Percentiles rank a stretch among this genome's conserved stretches.
Evolutionary conservation across 1,284 basidiomycete genomes (phyloP).

Genomic region (Cystobasidium slooffiae): DNA sequence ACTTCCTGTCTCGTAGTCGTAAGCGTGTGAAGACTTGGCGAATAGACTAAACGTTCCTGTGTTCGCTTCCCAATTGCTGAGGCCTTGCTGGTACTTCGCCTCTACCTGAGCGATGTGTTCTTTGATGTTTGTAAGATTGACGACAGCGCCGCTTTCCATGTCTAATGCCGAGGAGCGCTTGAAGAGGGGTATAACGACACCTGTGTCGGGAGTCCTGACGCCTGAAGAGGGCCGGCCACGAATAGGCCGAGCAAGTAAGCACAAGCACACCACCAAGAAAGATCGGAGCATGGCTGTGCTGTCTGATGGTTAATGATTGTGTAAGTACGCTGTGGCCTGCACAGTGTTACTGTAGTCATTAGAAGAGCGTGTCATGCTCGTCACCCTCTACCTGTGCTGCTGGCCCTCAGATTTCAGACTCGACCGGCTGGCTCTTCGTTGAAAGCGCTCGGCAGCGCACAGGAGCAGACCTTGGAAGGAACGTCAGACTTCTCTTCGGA

Average conservation of each 20-base stretch:
- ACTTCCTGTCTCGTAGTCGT: not conserved
- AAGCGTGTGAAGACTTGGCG: slow-evolving; percentile 10
- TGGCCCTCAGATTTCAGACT: not conserved
- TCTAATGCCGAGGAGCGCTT: slow-evolving; percentile 7
- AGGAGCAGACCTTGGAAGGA: not conserved
- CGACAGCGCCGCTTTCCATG: not conserved
- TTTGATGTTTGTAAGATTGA: slow-evolving; percentile 18
- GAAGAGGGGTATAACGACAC: slow-evolving; percentile 19
- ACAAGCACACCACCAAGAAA: not conserved
- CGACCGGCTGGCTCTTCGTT: not conserved
- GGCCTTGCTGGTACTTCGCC: slow-evolving; percentile 36
- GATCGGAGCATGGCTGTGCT: not conserved
- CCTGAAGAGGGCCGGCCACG: not conserved
- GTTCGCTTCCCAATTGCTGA: slow-evolving; percentile 36
- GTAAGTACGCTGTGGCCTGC: not conserved
- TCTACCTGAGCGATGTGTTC: slow-evolving; percentile 18
- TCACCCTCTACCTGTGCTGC: not conserved
- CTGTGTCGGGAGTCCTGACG: not conserved
- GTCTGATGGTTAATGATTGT: not conserved
- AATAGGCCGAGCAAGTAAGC: slow-evolving; percentile 4
- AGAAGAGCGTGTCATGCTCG: not conserved
- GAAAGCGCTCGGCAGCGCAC: not conserved
- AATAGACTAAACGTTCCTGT: slow-evolving; percentile 12
- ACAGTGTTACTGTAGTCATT: not conserved
- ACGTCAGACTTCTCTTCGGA: not conserved